phyloP scores from a whole-genome alignment of 106 monocot genomes.

The Platanthera zijinensis region DNA sequence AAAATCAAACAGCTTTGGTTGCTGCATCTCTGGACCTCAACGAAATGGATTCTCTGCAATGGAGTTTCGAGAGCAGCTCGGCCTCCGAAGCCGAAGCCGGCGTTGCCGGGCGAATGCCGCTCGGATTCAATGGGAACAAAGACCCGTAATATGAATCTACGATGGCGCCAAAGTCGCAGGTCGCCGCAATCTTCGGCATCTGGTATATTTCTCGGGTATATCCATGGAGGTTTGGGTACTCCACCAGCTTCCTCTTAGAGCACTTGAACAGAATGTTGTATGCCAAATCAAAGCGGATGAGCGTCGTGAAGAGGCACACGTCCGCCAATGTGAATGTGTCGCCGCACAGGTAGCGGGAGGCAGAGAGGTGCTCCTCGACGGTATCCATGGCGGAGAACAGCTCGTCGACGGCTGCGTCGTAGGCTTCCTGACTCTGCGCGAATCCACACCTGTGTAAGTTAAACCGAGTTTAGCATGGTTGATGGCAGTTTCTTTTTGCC shows the following conservation, averaged over 20 bases:
- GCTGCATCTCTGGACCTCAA: not conserved
- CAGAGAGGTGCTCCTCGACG: slow-evolving; percentile 51
- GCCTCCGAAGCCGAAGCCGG: slow-evolving; percentile 40
- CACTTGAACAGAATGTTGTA: slow-evolving; percentile 87
- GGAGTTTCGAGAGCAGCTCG: slow-evolving; percentile 48
- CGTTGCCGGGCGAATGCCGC: slow-evolving; percentile 56
- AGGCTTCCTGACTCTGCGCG: slow-evolving; percentile 91
- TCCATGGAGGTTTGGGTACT: slow-evolving; percentile 67
- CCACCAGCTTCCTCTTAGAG: slow-evolving; percentile 76
- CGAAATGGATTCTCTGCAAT: slow-evolving; percentile 42
- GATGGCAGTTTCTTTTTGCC: too few relatives aligned
- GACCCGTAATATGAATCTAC: slow-evolving; percentile 70
- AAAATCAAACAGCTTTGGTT: not conserved
- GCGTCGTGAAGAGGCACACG: slow-evolving; percentile 81
- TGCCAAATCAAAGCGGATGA: slow-evolving; percentile 78
- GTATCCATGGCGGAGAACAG: slow-evolving; percentile 60
- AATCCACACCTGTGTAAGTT: slow-evolving; percentile 60
- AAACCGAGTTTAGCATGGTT: too few relatives aligned
- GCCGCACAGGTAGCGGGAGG: slow-evolving; percentile 72
- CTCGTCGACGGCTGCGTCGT: slow-evolving; percentile 48
- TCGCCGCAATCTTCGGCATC: slow-evolving; percentile 70
- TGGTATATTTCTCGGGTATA: slow-evolving; percentile 86
- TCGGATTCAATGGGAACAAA: slow-evolving; percentile 82
- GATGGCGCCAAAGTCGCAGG: slow-evolving; percentile 79
- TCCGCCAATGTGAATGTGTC: slow-evolving; percentile 73